Conservation (phyloP, 2,329 filamentous ascomycete species). For the Colletotrichum orbiculare region DNA sequence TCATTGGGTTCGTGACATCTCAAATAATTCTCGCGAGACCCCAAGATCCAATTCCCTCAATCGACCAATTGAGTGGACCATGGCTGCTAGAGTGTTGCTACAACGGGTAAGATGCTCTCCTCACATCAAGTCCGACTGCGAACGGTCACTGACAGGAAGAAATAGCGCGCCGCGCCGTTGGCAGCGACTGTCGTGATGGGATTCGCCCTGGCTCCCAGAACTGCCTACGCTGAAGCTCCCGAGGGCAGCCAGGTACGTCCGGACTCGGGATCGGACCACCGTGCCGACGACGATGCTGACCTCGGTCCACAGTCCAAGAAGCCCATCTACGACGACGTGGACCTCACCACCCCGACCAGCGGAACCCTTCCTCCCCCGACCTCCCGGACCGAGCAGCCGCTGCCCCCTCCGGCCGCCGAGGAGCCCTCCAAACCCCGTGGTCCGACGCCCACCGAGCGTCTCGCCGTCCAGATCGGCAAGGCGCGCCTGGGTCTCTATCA, state of each 20-base stretch:
- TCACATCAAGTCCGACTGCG: neutral
- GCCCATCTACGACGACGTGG: conserved; percentile 84
- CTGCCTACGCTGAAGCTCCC: conserved; percentile 64
- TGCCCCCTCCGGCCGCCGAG: conserved; percentile 35
- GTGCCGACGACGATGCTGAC: conserved; percentile 26
- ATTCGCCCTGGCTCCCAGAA: conserved; percentile 59
- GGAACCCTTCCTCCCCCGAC: conserved; percentile 44
- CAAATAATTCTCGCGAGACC: conserved; percentile 39
- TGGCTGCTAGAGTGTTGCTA: conserved; percentile 71
- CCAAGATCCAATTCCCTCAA: conserved; percentile 38
- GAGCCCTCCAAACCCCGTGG: conserved; percentile 48
- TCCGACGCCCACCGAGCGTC: conserved; percentile 88
- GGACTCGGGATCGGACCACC: neutral
- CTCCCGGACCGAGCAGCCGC: conserved; percentile 47
- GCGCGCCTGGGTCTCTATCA: conserved; percentile 84
- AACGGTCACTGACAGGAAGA: conserved; percentile 28
- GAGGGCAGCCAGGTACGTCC: conserved; percentile 35
- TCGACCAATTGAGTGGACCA: conserved; percentile 62
- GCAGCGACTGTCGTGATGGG: conserved; percentile 62
- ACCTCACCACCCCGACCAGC: conserved; percentile 53
- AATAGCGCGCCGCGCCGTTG: conserved; percentile 65
- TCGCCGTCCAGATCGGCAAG: conserved; percentile 83
- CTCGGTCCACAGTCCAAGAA: conserved; percentile 60
- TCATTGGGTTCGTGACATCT: conserved; percentile 36
- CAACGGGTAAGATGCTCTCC: conserved; percentile 57